A percentile compares a stretch with the other conserved stretches of the same genome.
These are phyloP conservation scores for Xylaria sp. DNA, from an alignment of 2,329 filamentous ascomycete genomes.

Conservation along the genomic window DNA sequence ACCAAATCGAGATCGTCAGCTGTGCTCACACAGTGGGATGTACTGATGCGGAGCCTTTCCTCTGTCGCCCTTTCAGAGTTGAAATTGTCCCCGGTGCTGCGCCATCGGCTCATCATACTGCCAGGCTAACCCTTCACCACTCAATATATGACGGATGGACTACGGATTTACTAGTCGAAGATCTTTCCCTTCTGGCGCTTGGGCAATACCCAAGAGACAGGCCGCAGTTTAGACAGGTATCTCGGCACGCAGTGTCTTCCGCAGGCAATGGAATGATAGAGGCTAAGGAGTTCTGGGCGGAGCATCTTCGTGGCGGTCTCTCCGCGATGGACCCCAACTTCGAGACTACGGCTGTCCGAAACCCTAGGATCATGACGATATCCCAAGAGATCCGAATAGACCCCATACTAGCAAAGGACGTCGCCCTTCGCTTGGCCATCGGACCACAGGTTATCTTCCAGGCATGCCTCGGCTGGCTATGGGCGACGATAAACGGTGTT, in stretches of 20 bases:
- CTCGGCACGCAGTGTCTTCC: conserved; percentile 44
- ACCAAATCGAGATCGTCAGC: conserved; percentile 47
- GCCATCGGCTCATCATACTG: conserved; percentile 33
- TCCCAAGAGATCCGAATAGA: conserved; percentile 39
- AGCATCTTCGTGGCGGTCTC: conserved; percentile 61
- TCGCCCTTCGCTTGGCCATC: conserved; percentile 48
- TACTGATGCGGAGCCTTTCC: conserved; percentile 41
- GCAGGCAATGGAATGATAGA: conserved; percentile 39
- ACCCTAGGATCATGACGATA: conserved; percentile 32
- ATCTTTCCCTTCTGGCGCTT: conserved; percentile 59
- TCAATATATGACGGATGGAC: conserved; percentile 95
- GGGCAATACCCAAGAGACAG: conserved; percentile 39
- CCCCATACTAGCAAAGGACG: conserved; percentile 37
- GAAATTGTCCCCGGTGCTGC: conserved; percentile 47
- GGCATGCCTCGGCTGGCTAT: conserved; percentile 67
- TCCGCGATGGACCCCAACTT: conserved; percentile 62
- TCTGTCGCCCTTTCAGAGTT: conserved; percentile 63
- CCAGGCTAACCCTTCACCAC: conserved; percentile 71
- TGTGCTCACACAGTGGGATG: conserved; percentile 46
- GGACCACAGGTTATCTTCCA: conserved; percentile 77
- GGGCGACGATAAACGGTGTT: conserved; percentile 65
- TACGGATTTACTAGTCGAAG: conserved; percentile 70
- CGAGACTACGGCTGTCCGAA: conserved; percentile 41
- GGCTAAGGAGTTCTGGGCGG: conserved; percentile 69
- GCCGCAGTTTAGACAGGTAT: conserved; percentile 65